Evolutionary conservation across 2,329 filamentous ascomycete genomes (phyloP), one percentile per base, ranked within the genome.

Genomic region (Ascochyta rabiei): DNA sequence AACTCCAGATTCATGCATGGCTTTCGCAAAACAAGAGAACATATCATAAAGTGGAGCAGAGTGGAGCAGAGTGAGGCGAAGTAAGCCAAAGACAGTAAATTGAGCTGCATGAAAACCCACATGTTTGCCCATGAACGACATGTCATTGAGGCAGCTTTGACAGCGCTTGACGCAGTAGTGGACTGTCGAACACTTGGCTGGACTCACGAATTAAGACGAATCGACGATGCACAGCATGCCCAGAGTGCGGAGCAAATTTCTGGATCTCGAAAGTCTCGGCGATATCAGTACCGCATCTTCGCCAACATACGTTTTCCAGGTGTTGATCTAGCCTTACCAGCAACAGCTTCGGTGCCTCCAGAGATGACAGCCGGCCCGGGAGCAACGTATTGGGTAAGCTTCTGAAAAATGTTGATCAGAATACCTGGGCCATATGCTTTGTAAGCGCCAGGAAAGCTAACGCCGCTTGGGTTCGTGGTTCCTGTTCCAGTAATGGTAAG

Each of bases 381-480:
- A 38, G 84, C 83, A 19, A 67, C 61, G 67, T 85, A 85, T 37
- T 67, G 74, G 53, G 81, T 67, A 21, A 70, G 55, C 9, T 70
- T 64, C 48, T 75, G 64, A 79, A 87, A 88, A 73, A 88, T 82
- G 78, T 85, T 84, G 79, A 87, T 77, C 54, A 79, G 64, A 63
- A 88, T 84, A 53, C 86, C 86, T 6, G 82, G 75, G 68, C 87
- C 85, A 43, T 77, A 70, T 62, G 79, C 75, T 55, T 77, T 84
- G 80, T 88, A 88, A 19, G 86, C 78, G 38, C 76, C 75, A 6
- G 81, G 83, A 57, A 81, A 84, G 10, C 74, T 63, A 13, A 77
- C 79, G 46, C 83, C 84, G 23, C 57, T 55, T 1, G 75, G 71
- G 53, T 69, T 74, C n/a, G 75, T 77, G 35, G 81, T 79, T 15